These are phyloP conservation scores for Pseudogymnoascus sp. DNA, from an alignment of 2,329 filamentous ascomycete species.

Conservation along the genomic window DNA sequence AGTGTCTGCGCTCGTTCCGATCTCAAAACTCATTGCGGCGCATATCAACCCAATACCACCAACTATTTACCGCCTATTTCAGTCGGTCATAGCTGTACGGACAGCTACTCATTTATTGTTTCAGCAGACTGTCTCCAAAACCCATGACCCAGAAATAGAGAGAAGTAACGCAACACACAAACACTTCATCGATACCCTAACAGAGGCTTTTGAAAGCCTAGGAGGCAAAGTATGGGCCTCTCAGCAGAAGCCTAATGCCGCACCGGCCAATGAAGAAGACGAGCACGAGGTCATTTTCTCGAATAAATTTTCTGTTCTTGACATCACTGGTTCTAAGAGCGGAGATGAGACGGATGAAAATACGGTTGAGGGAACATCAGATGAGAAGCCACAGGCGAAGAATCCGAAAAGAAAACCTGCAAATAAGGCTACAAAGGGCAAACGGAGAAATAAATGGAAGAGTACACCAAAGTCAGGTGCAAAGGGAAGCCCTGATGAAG, in stretches of 20 bases:
- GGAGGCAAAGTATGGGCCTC: conserved; percentile 18
- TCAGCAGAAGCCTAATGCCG: conserved; percentile 22
- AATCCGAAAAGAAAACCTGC: conserved; percentile 18
- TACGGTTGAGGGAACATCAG: conserved; percentile 13
- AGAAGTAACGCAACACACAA: conserved; percentile 15
- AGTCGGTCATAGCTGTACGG: conserved; percentile 20
- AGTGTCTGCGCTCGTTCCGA: conserved; percentile 30
- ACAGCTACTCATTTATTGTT: conserved; percentile 12
- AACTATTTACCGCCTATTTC: conserved; percentile 31
- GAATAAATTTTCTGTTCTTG: conserved; percentile 26
- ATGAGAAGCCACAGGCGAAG: conserved; percentile 14
- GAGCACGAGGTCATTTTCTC: conserved; percentile 24
- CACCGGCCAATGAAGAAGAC: conserved; percentile 13
- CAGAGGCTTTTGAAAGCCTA: conserved; percentile 13
- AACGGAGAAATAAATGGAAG: conserved; percentile 26
- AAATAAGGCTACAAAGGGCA: conserved; percentile 22
- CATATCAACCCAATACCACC: conserved; percentile 28
- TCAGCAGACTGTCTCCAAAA: conserved; percentile 11
- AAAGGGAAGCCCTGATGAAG: conserved; percentile 28
- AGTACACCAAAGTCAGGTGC: conserved; percentile 21
- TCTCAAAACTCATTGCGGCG: conserved; percentile 35
- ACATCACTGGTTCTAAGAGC: conserved; percentile 17
- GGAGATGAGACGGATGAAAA: conserved; percentile 16
- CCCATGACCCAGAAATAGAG: conserved; percentile 16
- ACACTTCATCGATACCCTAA: conserved; percentile 15